Evolutionary conservation across 2,329 filamentous ascomycete species (phyloP).

Genomic region (Microcyclosporella mali): DNA sequence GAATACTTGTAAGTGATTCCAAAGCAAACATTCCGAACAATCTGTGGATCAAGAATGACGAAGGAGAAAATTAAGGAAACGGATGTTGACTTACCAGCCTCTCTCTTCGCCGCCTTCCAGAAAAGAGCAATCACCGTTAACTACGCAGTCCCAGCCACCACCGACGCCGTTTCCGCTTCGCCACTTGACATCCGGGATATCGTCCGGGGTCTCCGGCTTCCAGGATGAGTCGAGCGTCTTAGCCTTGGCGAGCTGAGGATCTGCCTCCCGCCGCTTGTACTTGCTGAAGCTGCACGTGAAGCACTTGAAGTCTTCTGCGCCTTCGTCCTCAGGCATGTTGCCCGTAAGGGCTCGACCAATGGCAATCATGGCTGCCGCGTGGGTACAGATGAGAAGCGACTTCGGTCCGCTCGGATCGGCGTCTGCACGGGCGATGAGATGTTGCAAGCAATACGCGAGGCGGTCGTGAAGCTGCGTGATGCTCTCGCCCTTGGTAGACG

Average conservation of each 20-base stretch:
- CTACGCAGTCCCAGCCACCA: conserved; percentile 72
- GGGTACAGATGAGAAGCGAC: conserved; percentile 74
- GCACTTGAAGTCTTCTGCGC: conserved; percentile 73
- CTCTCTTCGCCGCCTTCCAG: conserved; percentile 73
- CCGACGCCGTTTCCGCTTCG: conserved; percentile 55
- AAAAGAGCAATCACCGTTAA: conserved; percentile 82
- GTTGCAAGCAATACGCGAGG: conserved; percentile 61
- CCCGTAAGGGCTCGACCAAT: conserved; percentile 79
- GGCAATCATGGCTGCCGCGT: conserved; percentile 84
- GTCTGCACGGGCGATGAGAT: conserved; percentile 69
- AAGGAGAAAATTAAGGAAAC: conserved; percentile 13
- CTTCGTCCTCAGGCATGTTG: conserved; percentile 61
- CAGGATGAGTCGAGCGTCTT: conserved; percentile 18
- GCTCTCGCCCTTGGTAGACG: conserved; percentile 66
- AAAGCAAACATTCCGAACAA: conserved; percentile 1
- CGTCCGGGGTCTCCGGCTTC: conserved; percentile 27
- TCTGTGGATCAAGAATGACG: neutral
- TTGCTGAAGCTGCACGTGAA: conserved; percentile 76
- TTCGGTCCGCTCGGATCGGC: conserved; percentile 55
- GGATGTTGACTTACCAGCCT: conserved; percentile 65
- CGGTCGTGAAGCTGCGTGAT: conserved; percentile 75
- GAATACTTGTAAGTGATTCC: conserved; percentile 23
- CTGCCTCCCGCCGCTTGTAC: conserved; percentile 47
- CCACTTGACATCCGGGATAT: conserved; percentile 48
- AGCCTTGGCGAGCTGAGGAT: conserved; percentile 7